Base-by-base conservation (phyloP, 202 grass and related monocot genomes). In the Digitaria exilis region DNA sequence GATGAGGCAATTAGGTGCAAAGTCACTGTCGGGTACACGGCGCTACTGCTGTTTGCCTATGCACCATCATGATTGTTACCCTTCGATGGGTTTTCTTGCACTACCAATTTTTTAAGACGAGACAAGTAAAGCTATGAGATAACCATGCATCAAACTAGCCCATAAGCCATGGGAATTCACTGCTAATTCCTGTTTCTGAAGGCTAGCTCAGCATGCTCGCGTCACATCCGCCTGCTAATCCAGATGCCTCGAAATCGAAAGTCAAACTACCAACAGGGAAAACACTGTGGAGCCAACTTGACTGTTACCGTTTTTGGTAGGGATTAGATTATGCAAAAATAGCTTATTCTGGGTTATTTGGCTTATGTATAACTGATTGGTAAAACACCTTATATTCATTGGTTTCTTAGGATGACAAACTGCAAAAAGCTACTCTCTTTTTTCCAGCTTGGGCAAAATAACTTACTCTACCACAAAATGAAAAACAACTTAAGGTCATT, bases 1-100 rank as follows among this genome's bases (percentile, higher is more conserved):
- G 67, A 25, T 2, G 28, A 28, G 28, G 65, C 16, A 11, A 58
- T 68, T 73, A 15, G 66, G 65, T 73, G 57, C 57, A 14, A 55
- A 49, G 86, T 82, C 80, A 5, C 65, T 30, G 7, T 81, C 71
- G 28, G 70, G n/a, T 6, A 18, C 60, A 60, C 16, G 0, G 9
- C 39, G 37, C 73, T 69, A 45, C 25, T 12, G 39, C 43, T n/a
- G 19, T 35, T 65, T 55, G 32, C 30, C 11, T 57, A 3, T 73
- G 68, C 46, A 12, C 58, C 32, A 9, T 80, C 69, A 46, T 50
- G 30, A 37, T 17, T 57, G 48, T 17, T 57, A 6, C 48, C 37
- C 66, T 37, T 16, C 5, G 16, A 22, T 3, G 3, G 65, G 32
- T 22, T 58, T 22, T 6, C 2, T 44, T 45, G 32, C 48, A 14